Evolutionary conservation across 805 yeast genomes (phyloP).

Genomic region (Ogataea haglerorum): DNA sequence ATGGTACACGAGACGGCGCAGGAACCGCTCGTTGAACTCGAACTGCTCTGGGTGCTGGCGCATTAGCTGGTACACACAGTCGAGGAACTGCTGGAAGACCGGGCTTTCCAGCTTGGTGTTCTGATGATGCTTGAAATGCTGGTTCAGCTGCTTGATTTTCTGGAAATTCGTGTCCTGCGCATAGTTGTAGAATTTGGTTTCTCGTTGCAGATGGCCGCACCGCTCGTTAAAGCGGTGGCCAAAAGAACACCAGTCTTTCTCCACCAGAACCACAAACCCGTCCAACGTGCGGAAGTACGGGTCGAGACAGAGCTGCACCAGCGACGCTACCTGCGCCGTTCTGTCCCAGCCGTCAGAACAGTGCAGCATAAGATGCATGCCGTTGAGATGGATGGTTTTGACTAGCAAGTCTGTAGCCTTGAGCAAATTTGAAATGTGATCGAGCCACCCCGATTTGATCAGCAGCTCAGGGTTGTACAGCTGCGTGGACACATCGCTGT

Average conservation of each 20-base stretch:
- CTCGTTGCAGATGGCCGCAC: conserved; percentile 67
- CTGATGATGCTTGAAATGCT: conserved; percentile 46
- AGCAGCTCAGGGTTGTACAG: conserved; percentile 52
- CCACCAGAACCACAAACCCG: conserved; percentile 82
- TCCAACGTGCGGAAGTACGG: conserved; percentile 85
- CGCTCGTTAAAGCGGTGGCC: conserved; percentile 89
- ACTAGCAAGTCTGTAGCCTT: conserved; percentile 75
- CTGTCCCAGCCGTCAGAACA: conserved; percentile 99
- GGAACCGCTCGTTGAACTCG: conserved; percentile 85
- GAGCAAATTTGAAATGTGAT: conserved; percentile 62
- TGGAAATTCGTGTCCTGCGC: conserved; percentile 32
- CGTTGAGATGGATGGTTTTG: conserved; percentile 77
- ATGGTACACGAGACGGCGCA: conserved; percentile 82
- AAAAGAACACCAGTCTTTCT: conserved; percentile 93
- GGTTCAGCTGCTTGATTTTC: conserved; percentile 46
- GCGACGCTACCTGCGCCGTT: conserved; percentile 82
- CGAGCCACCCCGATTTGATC: conserved; percentile 74
- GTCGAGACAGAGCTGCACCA: conserved; percentile 83
- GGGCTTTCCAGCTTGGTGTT: conserved; percentile 74
- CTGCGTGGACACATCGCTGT: conserved; percentile 56
- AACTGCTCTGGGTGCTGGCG: conserved; percentile 69
- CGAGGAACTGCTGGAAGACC: conserved; percentile 89
- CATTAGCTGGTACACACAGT: conserved; percentile 77
- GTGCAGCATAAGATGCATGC: conserved; percentile 81
- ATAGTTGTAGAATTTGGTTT: conserved; percentile 46